Percentiles rank a stretch among this genome's conserved stretches.
These are phyloP conservation scores for Kwoniella sp. DNA, from an alignment of 768 basidiomycete genomes.

Conservation along the genomic window DNA sequence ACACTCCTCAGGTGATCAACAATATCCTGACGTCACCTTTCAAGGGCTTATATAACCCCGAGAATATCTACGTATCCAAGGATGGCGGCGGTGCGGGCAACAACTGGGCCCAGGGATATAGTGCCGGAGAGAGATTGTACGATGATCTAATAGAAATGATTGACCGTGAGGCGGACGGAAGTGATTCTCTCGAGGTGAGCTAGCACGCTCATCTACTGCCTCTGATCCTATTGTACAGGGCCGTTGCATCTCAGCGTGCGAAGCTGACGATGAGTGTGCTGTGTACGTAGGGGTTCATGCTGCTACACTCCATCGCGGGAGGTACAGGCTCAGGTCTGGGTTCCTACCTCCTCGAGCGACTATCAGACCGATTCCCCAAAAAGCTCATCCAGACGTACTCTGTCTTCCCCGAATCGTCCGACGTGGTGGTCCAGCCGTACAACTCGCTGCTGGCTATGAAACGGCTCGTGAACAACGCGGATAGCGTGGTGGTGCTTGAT, in stretches of 20 bases:
- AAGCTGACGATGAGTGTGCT: constrained; percentile 2
- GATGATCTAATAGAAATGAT: constrained; percentile 99
- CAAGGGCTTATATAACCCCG: constrained; percentile 89
- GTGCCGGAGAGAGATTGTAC: constrained; percentile 84
- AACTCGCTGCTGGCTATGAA: constrained; percentile 92
- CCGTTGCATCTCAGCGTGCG: too few species aligned
- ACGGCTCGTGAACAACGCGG: constrained; percentile 91
- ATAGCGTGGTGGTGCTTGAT: constrained; percentile 95
- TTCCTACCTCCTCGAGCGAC: constrained; percentile 92
- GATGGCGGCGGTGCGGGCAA: constrained; percentile 99
- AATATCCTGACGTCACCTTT: constrained; percentile 86
- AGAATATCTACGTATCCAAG: constrained; percentile 93
- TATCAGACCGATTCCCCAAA: constrained; percentile 98
- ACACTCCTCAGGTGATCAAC: constrained; percentile 77
- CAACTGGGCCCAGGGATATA: constrained; percentile 96
- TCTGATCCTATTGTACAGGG: too few species aligned
- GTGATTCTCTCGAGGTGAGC: constrained; percentile 88
- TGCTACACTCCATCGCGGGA: constrained; percentile 97
- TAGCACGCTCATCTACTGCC: not conserved
- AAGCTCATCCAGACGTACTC: constrained; percentile 99
- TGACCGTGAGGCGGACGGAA: constrained; percentile 95
- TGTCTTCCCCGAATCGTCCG: constrained; percentile 88
- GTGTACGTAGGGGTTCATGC: constrained; percentile 93
- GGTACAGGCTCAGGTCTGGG: constrained; percentile 98
- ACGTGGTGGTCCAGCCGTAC: constrained; percentile 98